Evolutionary conservation across 305 asterid species (phyloP), one percentile per base, ranked within the genome.

Genomic region (Salvia sclarea): DNA sequence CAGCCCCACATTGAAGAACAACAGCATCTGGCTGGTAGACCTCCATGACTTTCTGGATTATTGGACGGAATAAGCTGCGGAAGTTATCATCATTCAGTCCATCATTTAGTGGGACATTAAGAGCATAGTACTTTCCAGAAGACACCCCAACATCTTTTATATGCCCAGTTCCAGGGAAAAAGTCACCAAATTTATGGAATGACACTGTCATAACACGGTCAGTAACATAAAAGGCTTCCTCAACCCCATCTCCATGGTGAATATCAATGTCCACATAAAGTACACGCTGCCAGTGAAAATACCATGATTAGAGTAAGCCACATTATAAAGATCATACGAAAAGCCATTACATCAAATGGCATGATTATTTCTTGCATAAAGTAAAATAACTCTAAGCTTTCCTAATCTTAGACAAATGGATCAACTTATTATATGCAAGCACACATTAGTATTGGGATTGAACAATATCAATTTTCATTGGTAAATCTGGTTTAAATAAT

Each of bases 211-310:
- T 88, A 48, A 91, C 96, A 61, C 95, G 81, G 68, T 88, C 96
- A 33, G 95, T 88, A 61, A 86, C 84, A 78, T 81, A 88, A 74
- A 91, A 86, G 37, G 96, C 95, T 80, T 91, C 97, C 83, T 91
- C 97, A 50, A 91, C 97, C 61, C 96, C 97, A 66, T 91, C 97
- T 30, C 97, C 97, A 56, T 91, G 96, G 81, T 91, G 97, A 69
- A 91, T 83, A 78, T 91, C 96, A 57, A 91, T 91, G 78, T 91
- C 96, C 35, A 91, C 70, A 69, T 91, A 91, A 28, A 88, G 79
- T 7, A 91, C 96, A 12, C 96, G 91, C 97, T 88, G 92, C 81
- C 61, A 62, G 14, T 14, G 17, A 60, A 53, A 67, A 71, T 10
- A 25, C 30, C 14, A 52, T 28, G 13, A 69, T 70, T 65, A 60